Evolutionary conservation across 2,329 filamentous ascomycete species (phyloP).

Genomic region (Clarireedia paspali): DNA sequence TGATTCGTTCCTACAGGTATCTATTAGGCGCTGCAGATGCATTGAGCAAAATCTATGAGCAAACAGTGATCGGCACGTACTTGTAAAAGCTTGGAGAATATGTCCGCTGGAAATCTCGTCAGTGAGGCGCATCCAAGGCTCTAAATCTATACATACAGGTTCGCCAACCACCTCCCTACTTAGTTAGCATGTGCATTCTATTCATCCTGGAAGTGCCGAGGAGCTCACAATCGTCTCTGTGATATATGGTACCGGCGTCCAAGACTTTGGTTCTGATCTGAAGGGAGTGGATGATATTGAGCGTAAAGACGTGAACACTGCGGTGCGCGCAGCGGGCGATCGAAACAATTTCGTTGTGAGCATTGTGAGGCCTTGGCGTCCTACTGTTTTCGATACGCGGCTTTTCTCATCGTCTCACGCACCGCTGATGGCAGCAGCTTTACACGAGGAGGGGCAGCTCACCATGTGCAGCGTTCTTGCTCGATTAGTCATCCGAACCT

Average conservation of each 20-base stretch:
- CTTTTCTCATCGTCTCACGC: background rate
- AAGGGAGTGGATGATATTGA: slow-evolving; percentile 21
- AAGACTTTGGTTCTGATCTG: slow-evolving; percentile 26
- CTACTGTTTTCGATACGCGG: background rate
- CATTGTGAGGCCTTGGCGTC: slow-evolving; percentile 15
- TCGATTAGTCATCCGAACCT: too few relatives aligned
- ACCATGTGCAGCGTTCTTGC: too few relatives aligned
- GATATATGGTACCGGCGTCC: slow-evolving; percentile 43
- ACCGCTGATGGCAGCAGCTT: too few relatives aligned
- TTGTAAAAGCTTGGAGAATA: slow-evolving; percentile 73
- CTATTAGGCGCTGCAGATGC: background rate
- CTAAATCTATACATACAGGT: slow-evolving; percentile 51
- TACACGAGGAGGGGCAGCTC: too few relatives aligned
- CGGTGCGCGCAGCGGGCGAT: slow-evolving; percentile 19
- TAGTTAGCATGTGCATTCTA: slow-evolving; percentile 18
- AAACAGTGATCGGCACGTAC: slow-evolving; percentile 34
- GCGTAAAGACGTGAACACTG: slow-evolving; percentile 15
- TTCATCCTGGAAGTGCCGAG: slow-evolving; percentile 23
- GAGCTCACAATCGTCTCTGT: slow-evolving; percentile 48
- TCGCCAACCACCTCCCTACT: slow-evolving; percentile 66
- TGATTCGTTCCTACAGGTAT: slow-evolving; percentile 67
- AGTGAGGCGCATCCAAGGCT: slow-evolving; percentile 24
- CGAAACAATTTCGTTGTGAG: slow-evolving; percentile 22
- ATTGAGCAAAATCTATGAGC: too few relatives aligned
- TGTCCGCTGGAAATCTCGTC: slow-evolving; percentile 51